Evolutionary conservation across 352 stramenopile genomes (phyloP), one percentile per base, ranked within the genome.

Genomic region (Nothophytophthora sp.): DNA sequence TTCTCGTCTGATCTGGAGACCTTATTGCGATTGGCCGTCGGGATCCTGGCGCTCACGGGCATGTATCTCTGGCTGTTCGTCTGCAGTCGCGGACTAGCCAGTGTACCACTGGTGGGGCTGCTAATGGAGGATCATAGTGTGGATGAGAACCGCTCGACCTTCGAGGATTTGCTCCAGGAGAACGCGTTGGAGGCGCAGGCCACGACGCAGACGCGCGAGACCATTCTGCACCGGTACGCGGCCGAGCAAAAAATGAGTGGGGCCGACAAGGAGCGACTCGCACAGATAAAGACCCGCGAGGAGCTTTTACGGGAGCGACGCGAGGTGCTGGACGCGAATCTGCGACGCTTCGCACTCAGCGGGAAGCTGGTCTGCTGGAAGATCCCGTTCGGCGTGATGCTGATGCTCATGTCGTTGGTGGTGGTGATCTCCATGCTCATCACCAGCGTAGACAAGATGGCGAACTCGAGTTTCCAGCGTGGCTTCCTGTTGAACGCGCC

Each of bases 51-150:
- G 32, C 64, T 90, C 8, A 78, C 77, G 7, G 85, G 85, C 1
- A 70, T 88, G 53, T 91, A 91, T 42, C 42, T 95, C 8, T 95
- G 85, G 85, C 63, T 93, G 37, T 71, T 81, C 13, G 78, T 95
- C 33, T 81, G 64, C 36, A 75, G 74, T 48, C 76, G 81, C 28
- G 81, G 82, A 5, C 65, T 93, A 30, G 85, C 82, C 5, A 86
- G 67, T 48, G 74, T 92, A 12, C 82, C 85, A 18, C 45, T 95
- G 2, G 82, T 90, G 22, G 85, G 85, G 2, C 53, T 95, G 29
- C 61, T 95, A 32, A 85, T 92, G 66, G 82, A 90, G 50, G 73
- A 90, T 48, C 75, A 90, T 53, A 73, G 67, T 40, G 79, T 73
- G 18, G 74, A 91, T 23, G 80, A 89, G 36, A 75, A 78, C 46